Evolutionary conservation across 306 rosid species (phyloP).

Genomic region (Malus sieversii): DNA sequence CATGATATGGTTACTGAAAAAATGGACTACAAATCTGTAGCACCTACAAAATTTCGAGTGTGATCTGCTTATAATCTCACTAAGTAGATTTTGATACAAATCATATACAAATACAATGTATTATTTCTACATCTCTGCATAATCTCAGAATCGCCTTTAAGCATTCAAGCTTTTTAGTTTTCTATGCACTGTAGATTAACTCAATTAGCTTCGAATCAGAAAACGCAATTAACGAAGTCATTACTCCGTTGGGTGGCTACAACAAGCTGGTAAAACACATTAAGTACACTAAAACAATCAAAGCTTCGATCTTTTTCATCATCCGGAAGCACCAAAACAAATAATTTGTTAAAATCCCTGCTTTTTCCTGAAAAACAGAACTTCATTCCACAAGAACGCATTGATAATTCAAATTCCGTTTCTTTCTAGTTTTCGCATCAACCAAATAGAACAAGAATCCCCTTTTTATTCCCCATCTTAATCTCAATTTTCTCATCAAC

Average conservation of each 20-base stretch:
- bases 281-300: neutral
- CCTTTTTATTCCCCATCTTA: neutral
- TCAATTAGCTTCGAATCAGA: neutral
- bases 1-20: neutral
- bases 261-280: neutral
- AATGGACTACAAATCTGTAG: neutral
- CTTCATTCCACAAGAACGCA: neutral
- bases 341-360: neutral
- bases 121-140: neutral
- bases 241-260: neutral
- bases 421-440: neutral
- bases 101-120: neutral
- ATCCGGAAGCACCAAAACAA: neutral
- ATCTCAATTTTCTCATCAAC: constrained; percentile 1
- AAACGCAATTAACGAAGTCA: no score
- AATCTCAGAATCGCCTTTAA: constrained; percentile 1
- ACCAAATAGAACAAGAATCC: neutral
- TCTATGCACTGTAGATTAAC: neutral
- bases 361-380: neutral
- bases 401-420: neutral
- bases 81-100: neutral
- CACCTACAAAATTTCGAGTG: neutral
- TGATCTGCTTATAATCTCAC: neutral
- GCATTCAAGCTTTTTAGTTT: neutral
- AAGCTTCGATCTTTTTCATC: constrained; percentile 4